These are phyloP conservation scores for Tympanopsis confertula DNA, from an alignment of 2,329 filamentous ascomycete species.

Conservation along the genomic window DNA sequence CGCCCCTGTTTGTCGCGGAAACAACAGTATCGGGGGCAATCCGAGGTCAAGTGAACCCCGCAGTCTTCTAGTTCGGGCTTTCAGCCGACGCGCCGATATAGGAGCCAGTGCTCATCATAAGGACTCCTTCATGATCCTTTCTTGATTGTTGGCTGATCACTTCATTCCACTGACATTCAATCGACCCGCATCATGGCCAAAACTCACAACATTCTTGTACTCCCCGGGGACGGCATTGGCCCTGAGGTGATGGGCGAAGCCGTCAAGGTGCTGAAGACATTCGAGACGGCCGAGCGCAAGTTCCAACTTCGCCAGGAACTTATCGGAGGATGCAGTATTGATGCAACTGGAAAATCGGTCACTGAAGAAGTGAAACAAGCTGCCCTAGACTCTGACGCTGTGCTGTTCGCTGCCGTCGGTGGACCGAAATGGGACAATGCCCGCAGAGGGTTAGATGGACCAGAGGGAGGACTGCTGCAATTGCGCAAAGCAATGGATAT, in stretches of 20 bases:
- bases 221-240: slow-evolving; percentile 32
- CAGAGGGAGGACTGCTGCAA: neutral
- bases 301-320: slow-evolving; percentile 9
- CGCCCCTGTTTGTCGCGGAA: too few species aligned
- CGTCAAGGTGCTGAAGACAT: slow-evolving; percentile 29
- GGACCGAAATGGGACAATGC: slow-evolving; percentile 1
- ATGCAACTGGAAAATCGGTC: neutral
- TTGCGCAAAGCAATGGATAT: neutral
- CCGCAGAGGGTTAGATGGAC: neutral
- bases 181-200: neutral
- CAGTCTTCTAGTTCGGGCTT: neutral
- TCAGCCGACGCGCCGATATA: neutral
- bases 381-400: neutral
- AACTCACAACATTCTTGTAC: slow-evolving; percentile 22
- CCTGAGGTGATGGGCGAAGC: slow-evolving; percentile 33
- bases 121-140: too few species aligned
- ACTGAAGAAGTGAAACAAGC: neutral
- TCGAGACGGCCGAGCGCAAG: slow-evolving; percentile 14
- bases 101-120: too few species aligned
- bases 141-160: too few species aligned
- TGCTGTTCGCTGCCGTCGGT: slow-evolving; percentile 1
- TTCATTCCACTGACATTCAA: too few species aligned
- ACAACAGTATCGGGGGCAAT: too few species aligned
- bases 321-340: slow-evolving; percentile 1
- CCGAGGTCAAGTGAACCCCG: neutral